These are phyloP conservation scores for Zymoseptoria passerinii DNA, from an alignment of 2,329 filamentous ascomycete species.

Conservation along the genomic window DNA sequence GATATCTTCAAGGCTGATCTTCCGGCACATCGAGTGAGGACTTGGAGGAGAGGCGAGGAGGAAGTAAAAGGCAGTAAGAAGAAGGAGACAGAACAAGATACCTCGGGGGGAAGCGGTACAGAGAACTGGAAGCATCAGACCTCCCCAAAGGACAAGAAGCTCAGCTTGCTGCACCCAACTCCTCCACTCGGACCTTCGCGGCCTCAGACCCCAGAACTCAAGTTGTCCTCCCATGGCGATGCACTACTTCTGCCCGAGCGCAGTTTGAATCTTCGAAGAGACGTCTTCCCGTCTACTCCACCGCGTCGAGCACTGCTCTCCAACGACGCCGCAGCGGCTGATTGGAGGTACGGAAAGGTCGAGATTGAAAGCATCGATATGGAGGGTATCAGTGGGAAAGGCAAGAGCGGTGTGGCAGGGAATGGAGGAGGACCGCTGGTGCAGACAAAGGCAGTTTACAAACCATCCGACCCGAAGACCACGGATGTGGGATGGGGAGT, in stretches of 20 bases:
- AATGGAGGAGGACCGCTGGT: slow-evolving; percentile 51
- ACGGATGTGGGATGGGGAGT: slow-evolving; percentile 85
- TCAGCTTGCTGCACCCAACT: background rate
- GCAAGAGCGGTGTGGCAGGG: slow-evolving; percentile 41
- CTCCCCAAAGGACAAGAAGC: background rate
- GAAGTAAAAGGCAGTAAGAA: background rate
- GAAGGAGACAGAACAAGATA: background rate
- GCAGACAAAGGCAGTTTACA: slow-evolving; percentile 73
- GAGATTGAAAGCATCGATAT: slow-evolving; percentile 76
- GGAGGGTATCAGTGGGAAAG: slow-evolving; percentile 32
- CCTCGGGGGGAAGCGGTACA: background rate
- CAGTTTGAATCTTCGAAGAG: slow-evolving; percentile 30
- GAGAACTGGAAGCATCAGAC: background rate
- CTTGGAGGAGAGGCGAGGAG: background rate
- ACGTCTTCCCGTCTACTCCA: slow-evolving; percentile 21
- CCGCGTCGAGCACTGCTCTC: slow-evolving; percentile 29
- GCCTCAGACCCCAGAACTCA: background rate
- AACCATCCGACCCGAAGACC: slow-evolving; percentile 60
- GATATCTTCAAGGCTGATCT: slow-evolving; percentile 41
- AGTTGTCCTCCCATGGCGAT: slow-evolving; percentile 24
- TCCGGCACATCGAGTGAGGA: slow-evolving; percentile 32
- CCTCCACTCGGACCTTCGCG: background rate
- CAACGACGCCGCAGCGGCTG: slow-evolving; percentile 46
- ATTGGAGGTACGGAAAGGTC: slow-evolving; percentile 78
- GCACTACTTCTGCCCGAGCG: slow-evolving; percentile 30